phyloP scores from a whole-genome alignment of 2,329 filamentous ascomycete genomes.

The Xylaria hypoxylon region DNA sequence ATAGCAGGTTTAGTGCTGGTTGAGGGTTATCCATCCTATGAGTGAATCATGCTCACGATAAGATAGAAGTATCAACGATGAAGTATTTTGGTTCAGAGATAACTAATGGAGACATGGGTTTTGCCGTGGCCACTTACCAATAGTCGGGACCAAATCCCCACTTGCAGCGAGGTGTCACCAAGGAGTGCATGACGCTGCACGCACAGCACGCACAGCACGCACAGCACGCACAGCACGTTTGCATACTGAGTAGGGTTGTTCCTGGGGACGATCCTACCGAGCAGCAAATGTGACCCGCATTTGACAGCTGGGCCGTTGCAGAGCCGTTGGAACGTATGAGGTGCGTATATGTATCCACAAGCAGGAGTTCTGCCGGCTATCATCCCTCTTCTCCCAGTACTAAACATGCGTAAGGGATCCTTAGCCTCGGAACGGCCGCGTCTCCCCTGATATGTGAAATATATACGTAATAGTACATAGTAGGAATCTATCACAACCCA shows the following conservation, averaged over 20 bases:
- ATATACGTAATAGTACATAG: neutral
- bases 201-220: neutral
- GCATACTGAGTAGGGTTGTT: slow-evolving; percentile 7
- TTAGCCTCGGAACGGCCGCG: neutral
- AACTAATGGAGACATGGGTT: neutral
- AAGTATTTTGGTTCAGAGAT: neutral
- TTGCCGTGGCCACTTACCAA: neutral
- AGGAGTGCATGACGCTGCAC: slow-evolving; percentile 1
- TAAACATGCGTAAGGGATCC: neutral
- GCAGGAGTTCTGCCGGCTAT: slow-evolving; percentile 22
- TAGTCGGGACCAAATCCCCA: neutral
- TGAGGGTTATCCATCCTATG: neutral
- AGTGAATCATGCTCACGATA: neutral
- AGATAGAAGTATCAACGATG: neutral
- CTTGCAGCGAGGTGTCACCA: neutral
- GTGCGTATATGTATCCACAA: slow-evolving; percentile 3
- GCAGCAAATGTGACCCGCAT: slow-evolving; percentile 23
- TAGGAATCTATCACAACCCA: neutral
- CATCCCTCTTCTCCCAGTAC: slow-evolving; percentile 1
- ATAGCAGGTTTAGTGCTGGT: neutral
- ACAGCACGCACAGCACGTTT: neutral
- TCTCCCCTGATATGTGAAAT: slow-evolving; percentile 7
- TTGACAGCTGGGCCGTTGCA: slow-evolving; percentile 31
- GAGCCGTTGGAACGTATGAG: neutral
- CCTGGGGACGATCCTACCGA: slow-evolving; percentile 32